These are phyloP conservation scores for Zygoascus flipseniorum DNA, from an alignment of 805 yeast genomes.

Conservation along the genomic window DNA sequence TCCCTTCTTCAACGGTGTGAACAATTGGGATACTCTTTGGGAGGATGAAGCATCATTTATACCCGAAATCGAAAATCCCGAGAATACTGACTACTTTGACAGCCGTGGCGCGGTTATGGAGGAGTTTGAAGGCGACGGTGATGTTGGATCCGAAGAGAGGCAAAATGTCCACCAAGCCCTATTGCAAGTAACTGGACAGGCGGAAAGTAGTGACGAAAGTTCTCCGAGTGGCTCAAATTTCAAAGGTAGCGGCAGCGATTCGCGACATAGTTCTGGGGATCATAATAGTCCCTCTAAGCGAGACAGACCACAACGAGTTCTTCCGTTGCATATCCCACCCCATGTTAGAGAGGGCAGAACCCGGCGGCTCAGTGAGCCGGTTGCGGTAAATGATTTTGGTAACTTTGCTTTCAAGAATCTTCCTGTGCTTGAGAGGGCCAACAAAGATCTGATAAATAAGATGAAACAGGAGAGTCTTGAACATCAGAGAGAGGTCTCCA, in stretches of 20 bases:
- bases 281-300: constrained; percentile 4
- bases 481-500: not conserved
- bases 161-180: constrained; percentile 30
- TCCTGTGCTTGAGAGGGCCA: constrained; percentile 85
- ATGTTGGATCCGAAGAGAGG: constrained; percentile 7
- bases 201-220: constrained; percentile 10
- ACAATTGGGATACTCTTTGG: constrained; percentile 64
- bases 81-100: constrained; percentile 87
- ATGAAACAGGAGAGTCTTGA: constrained; percentile 38
- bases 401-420: constrained; percentile 84
- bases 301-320: constrained; percentile 5
- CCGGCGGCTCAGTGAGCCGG: constrained; percentile 54
- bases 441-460: constrained; percentile 83
- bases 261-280: constrained; percentile 24
- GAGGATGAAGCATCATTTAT: constrained; percentile 71
- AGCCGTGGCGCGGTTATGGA: constrained; percentile 74
- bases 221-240: not conserved
- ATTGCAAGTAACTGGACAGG: constrained; percentile 6
- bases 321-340: constrained; percentile 45
- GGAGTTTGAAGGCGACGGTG: constrained; percentile 41
- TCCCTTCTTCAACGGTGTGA: constrained; percentile 59
- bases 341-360: constrained; percentile 64
- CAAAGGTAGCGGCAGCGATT: constrained; percentile 19
- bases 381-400: constrained; percentile 63
- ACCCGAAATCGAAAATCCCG: constrained; percentile 72